phyloP scores from a whole-genome alignment of 192 early-diverging fungal genomes.

The Coemansia sp. region DNA sequence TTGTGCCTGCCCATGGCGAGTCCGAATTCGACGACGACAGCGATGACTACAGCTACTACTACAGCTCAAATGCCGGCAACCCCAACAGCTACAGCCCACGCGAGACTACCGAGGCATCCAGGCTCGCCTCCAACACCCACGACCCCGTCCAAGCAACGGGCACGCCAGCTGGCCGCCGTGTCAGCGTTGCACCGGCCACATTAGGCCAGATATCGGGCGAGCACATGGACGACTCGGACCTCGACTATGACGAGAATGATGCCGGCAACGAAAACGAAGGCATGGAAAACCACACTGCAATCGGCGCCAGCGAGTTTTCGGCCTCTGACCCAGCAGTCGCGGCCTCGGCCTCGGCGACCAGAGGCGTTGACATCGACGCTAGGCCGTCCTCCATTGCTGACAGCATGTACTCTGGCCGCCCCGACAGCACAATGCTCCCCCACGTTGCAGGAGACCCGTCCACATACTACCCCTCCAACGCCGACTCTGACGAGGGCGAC shows the following conservation, averaged over 20 bases:
- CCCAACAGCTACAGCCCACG: neutral
- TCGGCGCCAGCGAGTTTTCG: neutral
- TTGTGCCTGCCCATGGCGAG: slow-evolving; percentile 4
- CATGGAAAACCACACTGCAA: neutral
- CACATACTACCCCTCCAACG: slow-evolving; percentile 35
- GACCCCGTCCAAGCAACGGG: slow-evolving; percentile 12
- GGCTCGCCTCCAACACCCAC: neutral
- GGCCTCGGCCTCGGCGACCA: neutral
- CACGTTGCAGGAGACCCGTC: slow-evolving; percentile 15
- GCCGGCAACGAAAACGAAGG: neutral
- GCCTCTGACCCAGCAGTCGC: neutral
- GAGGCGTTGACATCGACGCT: slow-evolving; percentile 1
- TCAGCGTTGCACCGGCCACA: slow-evolving; percentile 32
- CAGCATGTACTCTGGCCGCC: slow-evolving; percentile 3
- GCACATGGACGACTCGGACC: slow-evolving; percentile 13
- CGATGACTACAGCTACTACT: slow-evolving; percentile 43
- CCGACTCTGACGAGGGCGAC: slow-evolving; percentile 47
- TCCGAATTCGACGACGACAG: slow-evolving; percentile 22
- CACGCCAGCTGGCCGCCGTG: slow-evolving; percentile 16
- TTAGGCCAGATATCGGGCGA: slow-evolving; percentile 36
- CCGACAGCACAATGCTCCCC: slow-evolving; percentile 17
- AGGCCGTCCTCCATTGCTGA: slow-evolving; percentile 6
- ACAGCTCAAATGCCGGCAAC: slow-evolving; percentile 28
- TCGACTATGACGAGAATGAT: slow-evolving; percentile 17
- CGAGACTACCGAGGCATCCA: slow-evolving; percentile 1